Base-by-base conservation (phyloP, 2,329 filamentous ascomycete species). In the Zalaria obscura region DNA sequence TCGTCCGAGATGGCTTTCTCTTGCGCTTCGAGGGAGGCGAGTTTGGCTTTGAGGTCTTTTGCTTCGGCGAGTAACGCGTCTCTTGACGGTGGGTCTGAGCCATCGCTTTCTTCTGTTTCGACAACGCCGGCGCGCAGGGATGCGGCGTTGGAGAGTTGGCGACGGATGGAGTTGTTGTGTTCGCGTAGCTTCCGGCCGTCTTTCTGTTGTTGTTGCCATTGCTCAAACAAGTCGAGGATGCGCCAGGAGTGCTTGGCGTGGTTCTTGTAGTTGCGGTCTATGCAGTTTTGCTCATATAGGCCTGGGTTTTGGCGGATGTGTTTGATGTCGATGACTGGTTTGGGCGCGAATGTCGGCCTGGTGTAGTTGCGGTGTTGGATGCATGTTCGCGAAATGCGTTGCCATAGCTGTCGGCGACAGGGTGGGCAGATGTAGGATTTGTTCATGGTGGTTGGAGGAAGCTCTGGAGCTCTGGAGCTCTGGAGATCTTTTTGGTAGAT, bases 231-330 rank as follows among this genome's bases (percentile, higher is more conserved):
- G 47, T 70, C 61, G 33, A 69, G 57, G 36, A 80, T 78, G 33
- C 62, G 62, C 54, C 64, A 69, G 3, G 75, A 68, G 39, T 72
- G 65, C 9, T 65, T 61, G 8, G 67, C 62, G 41, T 73, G 69
- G 0, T 63, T 58, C 9, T 59, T 69, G 64, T 95, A 95, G 60
- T 95, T 95, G 51, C 91, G 78, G 50, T 87, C 80, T 45, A 81
- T 59, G 62, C 85, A 93, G 56, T 93, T 96, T 50, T 80, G 70
- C 51, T 82, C 74, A 67, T 95, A 83, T 10, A 93, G 71, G 9
- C 80, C 75, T 10, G 83, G 76, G 61, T 93, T 83, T 55, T 86
- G 75, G 44, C 88, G 87, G 59, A 98, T 94, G 64, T 91, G 81
- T 60, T 85, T 89, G 57, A 93, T 73, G 65, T 95, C 83, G 50